phyloP scores from a whole-genome alignment of 1,139 yeast genomes.

The Yamadazyma blattariae region DNA sequence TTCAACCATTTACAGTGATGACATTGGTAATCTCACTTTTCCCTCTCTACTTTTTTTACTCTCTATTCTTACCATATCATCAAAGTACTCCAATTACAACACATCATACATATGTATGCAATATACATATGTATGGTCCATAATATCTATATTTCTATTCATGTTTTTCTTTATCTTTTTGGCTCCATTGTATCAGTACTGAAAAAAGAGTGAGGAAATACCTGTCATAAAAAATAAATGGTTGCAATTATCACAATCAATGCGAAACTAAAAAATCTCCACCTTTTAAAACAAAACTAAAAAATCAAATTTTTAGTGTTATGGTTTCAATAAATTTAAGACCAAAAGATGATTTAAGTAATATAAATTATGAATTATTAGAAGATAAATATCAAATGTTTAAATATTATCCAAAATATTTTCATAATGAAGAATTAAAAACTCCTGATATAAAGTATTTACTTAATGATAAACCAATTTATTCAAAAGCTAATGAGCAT shows the following conservation, averaged over 20 bases:
- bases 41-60: too few relatives aligned
- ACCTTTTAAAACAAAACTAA: neutral
- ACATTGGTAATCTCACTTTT: too few relatives aligned
- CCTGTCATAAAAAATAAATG: neutral
- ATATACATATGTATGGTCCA: too few relatives aligned
- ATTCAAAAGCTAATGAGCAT: slow-evolving; percentile 38
- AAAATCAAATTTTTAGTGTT: slow-evolving; percentile 1
- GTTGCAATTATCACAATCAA: slow-evolving; percentile 3
- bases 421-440: slow-evolving; percentile 37
- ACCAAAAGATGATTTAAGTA: slow-evolving; percentile 12
- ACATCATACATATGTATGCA: too few relatives aligned
- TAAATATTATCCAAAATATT: slow-evolving; percentile 39
- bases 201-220: too few relatives aligned
- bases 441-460: slow-evolving; percentile 38
- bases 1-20: too few relatives aligned
- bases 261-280: slow-evolving; percentile 1
- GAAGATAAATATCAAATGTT: slow-evolving; percentile 33
- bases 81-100: too few relatives aligned
- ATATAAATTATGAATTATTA: slow-evolving; percentile 35
- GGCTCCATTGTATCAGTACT: too few relatives aligned
- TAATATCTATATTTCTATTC: too few relatives aligned
- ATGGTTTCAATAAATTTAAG: slow-evolving; percentile 9
- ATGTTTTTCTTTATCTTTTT: too few relatives aligned
- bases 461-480: slow-evolving; percentile 41
- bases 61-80: too few relatives aligned